Evolutionary conservation across 78 protist species (phyloP).

Genomic region (Paratrimastix pyriformis): DNA sequence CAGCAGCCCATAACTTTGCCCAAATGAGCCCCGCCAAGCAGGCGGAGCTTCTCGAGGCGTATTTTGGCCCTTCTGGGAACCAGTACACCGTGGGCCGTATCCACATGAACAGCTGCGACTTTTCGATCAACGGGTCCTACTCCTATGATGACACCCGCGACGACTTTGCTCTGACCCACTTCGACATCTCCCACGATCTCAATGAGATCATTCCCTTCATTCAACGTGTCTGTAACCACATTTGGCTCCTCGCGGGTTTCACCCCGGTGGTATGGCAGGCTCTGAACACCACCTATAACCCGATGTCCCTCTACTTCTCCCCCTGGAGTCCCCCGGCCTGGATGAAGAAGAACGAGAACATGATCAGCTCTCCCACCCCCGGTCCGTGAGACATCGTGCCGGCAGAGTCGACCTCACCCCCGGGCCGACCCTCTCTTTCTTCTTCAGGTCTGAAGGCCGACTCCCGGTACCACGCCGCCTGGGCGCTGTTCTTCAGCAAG

Average conservation of each 20-base stretch:
- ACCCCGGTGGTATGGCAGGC: too few species aligned
- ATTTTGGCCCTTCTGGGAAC: constrained; percentile 6
- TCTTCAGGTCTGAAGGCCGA: too few species aligned
- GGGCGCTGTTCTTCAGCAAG: constrained; percentile 23
- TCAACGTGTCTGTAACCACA: too few species aligned
- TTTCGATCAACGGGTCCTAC: not conserved
- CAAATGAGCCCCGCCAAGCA: not conserved
- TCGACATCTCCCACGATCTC: constrained; percentile 1
- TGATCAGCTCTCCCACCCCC: not conserved
- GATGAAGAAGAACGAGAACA: constrained; percentile 24
- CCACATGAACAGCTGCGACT: constrained; percentile 35
- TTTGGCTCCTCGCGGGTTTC: too few species aligned
- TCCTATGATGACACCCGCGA: constrained; percentile 23
- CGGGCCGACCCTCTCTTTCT: too few species aligned
- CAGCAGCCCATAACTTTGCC: constrained; percentile 16
- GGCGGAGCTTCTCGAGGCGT: not conserved
- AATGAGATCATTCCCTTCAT: constrained; percentile 4
- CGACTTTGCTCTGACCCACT: constrained; percentile 4
- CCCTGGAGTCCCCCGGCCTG: constrained; percentile 49
- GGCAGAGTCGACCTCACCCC: too few species aligned
- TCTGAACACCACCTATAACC: too few species aligned
- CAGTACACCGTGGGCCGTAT: constrained; percentile 33
- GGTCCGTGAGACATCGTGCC: not conserved
- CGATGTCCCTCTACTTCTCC: constrained; percentile 11
- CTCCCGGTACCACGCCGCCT: too few species aligned